A percentile compares a stretch with the other conserved stretches of the same genome.
These are phyloP conservation scores for Colletotrichum higginsianum DNA, from an alignment of 2,329 filamentous ascomycete species.

Conservation along the genomic window DNA sequence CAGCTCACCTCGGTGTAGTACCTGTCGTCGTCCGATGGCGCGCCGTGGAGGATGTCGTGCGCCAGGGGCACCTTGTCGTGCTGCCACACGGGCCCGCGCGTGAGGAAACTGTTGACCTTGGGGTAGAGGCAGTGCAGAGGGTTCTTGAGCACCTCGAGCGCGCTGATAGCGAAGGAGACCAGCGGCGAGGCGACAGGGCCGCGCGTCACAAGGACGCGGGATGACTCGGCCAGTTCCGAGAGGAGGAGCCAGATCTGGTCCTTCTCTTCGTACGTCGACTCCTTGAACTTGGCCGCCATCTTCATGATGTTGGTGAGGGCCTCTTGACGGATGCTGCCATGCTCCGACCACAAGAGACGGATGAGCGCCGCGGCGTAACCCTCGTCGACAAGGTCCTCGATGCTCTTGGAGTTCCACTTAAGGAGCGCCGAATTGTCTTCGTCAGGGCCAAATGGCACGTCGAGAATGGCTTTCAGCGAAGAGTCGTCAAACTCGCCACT, in stretches of 20 bases:
- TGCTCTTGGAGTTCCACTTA: conserved; percentile 82
- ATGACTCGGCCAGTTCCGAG: conserved; percentile 85
- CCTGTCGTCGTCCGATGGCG: conserved; percentile 80
- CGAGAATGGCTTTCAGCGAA: conserved; percentile 68
- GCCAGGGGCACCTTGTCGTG: conserved; percentile 81
- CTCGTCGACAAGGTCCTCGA: conserved; percentile 85
- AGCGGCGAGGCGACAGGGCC: conserved; percentile 80
- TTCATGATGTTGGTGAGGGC: conserved; percentile 79
- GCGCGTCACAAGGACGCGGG: conserved; percentile 66
- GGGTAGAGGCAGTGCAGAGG: conserved; percentile 88
- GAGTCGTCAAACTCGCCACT: conserved; percentile 51
- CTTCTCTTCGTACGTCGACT: conserved; percentile 81
- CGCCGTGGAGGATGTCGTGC: conserved; percentile 72
- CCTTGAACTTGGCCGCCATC: conserved; percentile 73
- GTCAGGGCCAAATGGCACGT: conserved; percentile 60
- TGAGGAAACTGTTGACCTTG: conserved; percentile 89
- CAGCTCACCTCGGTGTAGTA: conserved; percentile 82
- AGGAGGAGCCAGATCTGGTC: conserved; percentile 85
- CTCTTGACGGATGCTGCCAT: conserved; percentile 84
- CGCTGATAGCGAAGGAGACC: conserved; percentile 80
- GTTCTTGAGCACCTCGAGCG: conserved; percentile 78
- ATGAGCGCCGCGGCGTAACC: conserved; percentile 80
- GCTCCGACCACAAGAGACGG: conserved; percentile 81
- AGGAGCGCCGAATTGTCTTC: conserved; percentile 68
- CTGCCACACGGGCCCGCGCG: conserved; percentile 83